Evolutionary conservation across 345 rosid genomes (phyloP).

Genomic region (Geranium brycei): DNA sequence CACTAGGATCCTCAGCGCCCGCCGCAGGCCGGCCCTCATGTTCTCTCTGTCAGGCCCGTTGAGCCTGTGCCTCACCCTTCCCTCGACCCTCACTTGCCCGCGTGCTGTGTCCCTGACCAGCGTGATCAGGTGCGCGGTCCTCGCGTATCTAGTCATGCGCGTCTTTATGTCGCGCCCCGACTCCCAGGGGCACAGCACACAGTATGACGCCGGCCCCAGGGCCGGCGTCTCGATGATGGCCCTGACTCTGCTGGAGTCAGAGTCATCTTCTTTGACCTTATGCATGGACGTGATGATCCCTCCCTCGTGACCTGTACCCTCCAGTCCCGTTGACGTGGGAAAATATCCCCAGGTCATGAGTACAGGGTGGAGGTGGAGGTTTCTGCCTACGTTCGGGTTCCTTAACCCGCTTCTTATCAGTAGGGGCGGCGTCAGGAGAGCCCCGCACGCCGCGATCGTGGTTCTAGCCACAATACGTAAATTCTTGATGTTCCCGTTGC

Average conservation of each 20-base stretch:
- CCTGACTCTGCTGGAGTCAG: slow-evolving; percentile 7
- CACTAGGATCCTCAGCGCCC: slow-evolving; percentile 37
- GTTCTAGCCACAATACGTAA: too few species aligned
- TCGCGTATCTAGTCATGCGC: slow-evolving; percentile 37
- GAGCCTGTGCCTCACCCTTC: slow-evolving; percentile 24
- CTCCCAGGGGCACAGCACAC: slow-evolving; percentile 40
- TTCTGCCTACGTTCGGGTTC: too few species aligned
- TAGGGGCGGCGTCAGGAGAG: too few species aligned
- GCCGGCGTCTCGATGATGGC: slow-evolving; percentile 53
- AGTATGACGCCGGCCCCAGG: slow-evolving; percentile 35
- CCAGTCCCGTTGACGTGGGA: slow-evolving; percentile 42
- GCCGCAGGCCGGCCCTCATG: slow-evolving; percentile 29
- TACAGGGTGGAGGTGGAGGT: slow-evolving; percentile 64
- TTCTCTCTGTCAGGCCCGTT: slow-evolving; percentile 28
- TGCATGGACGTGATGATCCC: slow-evolving; percentile 50
- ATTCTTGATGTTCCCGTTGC: too few species aligned
- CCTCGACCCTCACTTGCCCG: slow-evolving; percentile 37
- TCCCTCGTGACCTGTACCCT: slow-evolving; percentile 46
- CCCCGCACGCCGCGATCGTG: too few species aligned
- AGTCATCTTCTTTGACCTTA: slow-evolving; percentile 5
- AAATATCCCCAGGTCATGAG: slow-evolving; percentile 88
- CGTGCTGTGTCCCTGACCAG: slow-evolving; percentile 35
- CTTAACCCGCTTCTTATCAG: too few species aligned
- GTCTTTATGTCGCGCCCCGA: slow-evolving; percentile 44
- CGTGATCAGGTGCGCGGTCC: slow-evolving; percentile 39